phyloP scores from a whole-genome alignment of 495 filamentous ascomycete species.

The Neurospora pannonica region DNA sequence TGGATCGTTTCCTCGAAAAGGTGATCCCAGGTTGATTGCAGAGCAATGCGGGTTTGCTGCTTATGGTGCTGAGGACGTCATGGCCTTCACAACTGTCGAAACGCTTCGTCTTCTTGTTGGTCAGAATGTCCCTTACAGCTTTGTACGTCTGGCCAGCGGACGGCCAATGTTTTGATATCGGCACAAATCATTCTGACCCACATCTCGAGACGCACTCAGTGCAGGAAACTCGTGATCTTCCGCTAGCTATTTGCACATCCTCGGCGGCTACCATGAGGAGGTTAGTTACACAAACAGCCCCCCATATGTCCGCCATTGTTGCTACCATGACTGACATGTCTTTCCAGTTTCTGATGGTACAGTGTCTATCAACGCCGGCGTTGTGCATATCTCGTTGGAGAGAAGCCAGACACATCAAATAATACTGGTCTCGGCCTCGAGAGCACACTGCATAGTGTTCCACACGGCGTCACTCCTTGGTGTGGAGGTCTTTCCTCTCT shows the following conservation, averaged over 20 bases:
- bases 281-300: background rate
- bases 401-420: background rate
- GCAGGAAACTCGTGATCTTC: background rate
- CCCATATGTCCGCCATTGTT: background rate
- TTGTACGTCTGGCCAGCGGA: slow-evolving; percentile 69
- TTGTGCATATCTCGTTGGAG: background rate
- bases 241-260: background rate
- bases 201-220: background rate
- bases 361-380: background rate
- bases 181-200: background rate
- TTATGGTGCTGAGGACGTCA: slow-evolving; percentile 69
- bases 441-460: background rate
- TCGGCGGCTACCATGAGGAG: background rate
- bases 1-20: slow-evolving; percentile 46
- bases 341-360: background rate
- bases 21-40: slow-evolving; percentile 61
- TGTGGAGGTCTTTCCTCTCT: background rate
- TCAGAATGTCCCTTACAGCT: slow-evolving; percentile 80
- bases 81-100: slow-evolving; percentile 73
- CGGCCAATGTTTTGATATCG: slow-evolving; percentile 51
- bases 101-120: slow-evolving; percentile 68
- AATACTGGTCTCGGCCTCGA: background rate
- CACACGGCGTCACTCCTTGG: background rate
- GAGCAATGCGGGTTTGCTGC: slow-evolving; percentile 64
- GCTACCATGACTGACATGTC: background rate